Evolutionary conservation across 495 filamentous ascomycete species (phyloP), one percentile per base, ranked within the genome.

Genomic region (Aspergillus baeticus): DNA sequence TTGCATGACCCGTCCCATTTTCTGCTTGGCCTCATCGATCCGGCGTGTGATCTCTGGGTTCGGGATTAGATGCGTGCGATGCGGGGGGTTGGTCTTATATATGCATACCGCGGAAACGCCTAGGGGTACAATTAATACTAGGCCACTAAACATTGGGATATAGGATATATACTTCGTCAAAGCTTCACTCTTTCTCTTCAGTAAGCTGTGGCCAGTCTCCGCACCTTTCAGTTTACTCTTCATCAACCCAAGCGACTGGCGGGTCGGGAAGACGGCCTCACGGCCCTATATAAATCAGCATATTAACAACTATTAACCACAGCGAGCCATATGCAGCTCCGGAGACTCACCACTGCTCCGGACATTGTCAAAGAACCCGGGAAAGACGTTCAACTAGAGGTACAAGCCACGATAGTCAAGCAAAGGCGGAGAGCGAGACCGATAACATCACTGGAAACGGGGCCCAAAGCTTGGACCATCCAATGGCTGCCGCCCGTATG

Each of bases 1-100:
- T 67, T 97, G 92, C 94, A 99, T 98, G 13, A 99, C 95, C 11
- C 94, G 86, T 39, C 94, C 94, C 94, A 99, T 99, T 79, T 99
- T 99, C 59, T 91, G 91, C 75, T 99, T 99, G 23, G 94, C 94
- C 71, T 98, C 93, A 77, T 98, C 94, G 74, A 99, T 98, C 54
- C 94, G 90, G 56, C 87, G 82, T 51, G 94, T 97, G 64, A 99
- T 99, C 67, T 98, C 94, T 89, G 51, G n/a, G 23, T 34, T 29
- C 43, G 41, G 20, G 23, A 58, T 77, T 61, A 75, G 69, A 62
- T 35, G 48, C 34, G 50, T 52, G 49, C 52, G 61, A 52, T 60
- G 61, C 56, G 68, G 64, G 64, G 65, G 48, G 53, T 29, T 61
- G 34, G 39, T 45, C 35, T 44, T 52, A 58, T 35, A 37, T 50